phyloP scores from a whole-genome alignment of 1,284 basidiomycete species.

The Filobasidium uniguttulatum region DNA sequence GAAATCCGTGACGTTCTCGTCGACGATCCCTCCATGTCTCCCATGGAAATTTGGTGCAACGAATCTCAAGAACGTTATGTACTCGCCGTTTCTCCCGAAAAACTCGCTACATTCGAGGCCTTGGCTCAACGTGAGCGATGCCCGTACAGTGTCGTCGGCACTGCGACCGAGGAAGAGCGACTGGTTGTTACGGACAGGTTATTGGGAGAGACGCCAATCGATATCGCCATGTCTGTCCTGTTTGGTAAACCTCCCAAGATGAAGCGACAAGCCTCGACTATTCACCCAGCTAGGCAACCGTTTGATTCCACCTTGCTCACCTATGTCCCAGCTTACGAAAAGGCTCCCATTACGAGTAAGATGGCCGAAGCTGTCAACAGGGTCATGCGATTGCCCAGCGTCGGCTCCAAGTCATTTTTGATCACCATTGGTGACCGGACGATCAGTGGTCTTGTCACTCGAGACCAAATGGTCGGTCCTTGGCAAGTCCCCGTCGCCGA shows the following conservation, averaged over 20 bases:
- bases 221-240: constrained; percentile 83
- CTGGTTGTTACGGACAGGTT: constrained; percentile 83
- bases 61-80: constrained; percentile 98
- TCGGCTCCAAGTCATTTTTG: constrained; percentile 91
- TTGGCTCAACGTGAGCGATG: constrained; percentile 83
- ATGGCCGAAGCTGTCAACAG: constrained; percentile 56
- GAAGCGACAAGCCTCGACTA: constrained; percentile 56
- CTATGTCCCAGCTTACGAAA: constrained; percentile 44
- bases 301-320: constrained; percentile 61
- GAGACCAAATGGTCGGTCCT: constrained; percentile 98
- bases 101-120: constrained; percentile 48
- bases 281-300: constrained; percentile 41
- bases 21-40: constrained; percentile 86
- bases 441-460: constrained; percentile 83
- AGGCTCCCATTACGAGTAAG: constrained; percentile 35
- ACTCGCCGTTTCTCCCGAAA: constrained; percentile 59
- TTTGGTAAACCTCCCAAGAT: constrained; percentile 96
- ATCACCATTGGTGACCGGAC: constrained; percentile 95
- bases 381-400: constrained; percentile 77
- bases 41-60: constrained; percentile 99
- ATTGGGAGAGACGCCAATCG: constrained; percentile 64
- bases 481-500: constrained; percentile 98
- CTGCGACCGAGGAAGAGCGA: constrained; percentile 64
- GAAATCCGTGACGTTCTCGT: constrained; percentile 88
- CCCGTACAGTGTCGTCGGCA: constrained; percentile 74